Base-by-base conservation (phyloP, 2,329 filamentous ascomycete species). In the Phaeosphaeriaceae sp. region DNA sequence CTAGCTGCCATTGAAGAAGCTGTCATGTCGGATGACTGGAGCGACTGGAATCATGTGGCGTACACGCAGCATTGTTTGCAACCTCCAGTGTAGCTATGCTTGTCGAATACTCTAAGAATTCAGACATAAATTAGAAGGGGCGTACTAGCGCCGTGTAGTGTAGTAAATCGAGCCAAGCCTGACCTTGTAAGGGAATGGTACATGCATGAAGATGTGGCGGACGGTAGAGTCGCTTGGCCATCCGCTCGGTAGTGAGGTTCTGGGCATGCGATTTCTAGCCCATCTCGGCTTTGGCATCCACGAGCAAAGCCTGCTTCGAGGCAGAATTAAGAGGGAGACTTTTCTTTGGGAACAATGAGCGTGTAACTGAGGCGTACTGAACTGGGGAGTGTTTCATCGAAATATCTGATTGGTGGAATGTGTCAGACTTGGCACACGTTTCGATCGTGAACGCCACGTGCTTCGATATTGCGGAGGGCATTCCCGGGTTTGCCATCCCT, bases 401-500 rank as follows among this genome's bases (percentile, higher is more conserved):
- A 36, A 25, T 33, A 36, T 45, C 31, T 61, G 42, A 68, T 71
- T 73, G 68, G 67, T 65, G 68, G 64, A 69, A 61, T 57, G 47
- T 10, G 6, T n/a, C 5, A 15, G 41, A 36, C 55, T 56, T 64
- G 49, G 61, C 44, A 52, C 42, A 40, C 27, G 68, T 68, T 54
- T 64, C 61, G 41, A 45, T 56, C 41, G 58, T 52, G 56, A 51
- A 65, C 60, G 54, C 20, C 63, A 68, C 67, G 66, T 69, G 67
- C 65, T 53, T 22, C 59, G 51, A 61, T 64, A 36, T 62, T 54
- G 9, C 49, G 49, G 27, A 21, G 2, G 25, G 4, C 25, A 27
- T 27, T 50, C 42, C 60, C 55, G 52, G 57, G 51, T 47, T 46
- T 50, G 47, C 36, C 41, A 53, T 48, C 52, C 51, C 25, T 46